Base-by-base conservation (phyloP, 441 rosid genomes). In the Bocquillonia castaneifolia region DNA sequence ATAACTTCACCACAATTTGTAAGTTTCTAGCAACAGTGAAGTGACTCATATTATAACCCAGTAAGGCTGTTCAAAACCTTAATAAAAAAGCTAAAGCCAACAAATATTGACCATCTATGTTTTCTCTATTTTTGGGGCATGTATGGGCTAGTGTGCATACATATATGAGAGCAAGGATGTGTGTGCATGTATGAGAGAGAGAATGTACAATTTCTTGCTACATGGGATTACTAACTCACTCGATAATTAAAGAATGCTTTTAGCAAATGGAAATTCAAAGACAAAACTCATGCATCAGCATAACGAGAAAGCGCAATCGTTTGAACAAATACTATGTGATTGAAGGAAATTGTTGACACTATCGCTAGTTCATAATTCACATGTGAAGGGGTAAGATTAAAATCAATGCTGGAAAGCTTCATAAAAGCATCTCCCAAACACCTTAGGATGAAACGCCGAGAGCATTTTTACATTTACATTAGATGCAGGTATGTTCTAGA, bases 381-480 rank as follows among this genome's bases (percentile, higher is more conserved):
- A 37, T 17, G 36, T 26, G 8, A 47, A 57, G 44, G 4, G n/a
- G n/a, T 15, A 17, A 25, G 7, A 44, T 23, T 23, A 67, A 67
- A n/a, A 28, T 20, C 31, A 20, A 10, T 44, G 22, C 17, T 8
- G 5, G 44, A 54, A 31, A 34, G 34, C 1, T 10, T 40, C 4
- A 3, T 7, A 40, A 13, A 48, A 9, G 42, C 28, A 48, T 12
- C 31, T 13, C 18, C 15, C 39, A 25, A 57, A 29, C 7, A 15
- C 34, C 22, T 44, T 51, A 31, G 55, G 57, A 32, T 63, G 28
- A 39, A 28, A 42, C 8, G 36, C 31, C 45, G 14, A 28, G 45
- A 70, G 54, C 66, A 22, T n/a, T n/a, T n/a, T n/a, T n/a, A n/a
- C 28, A 29, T 1, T 15, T 23, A 47, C 66, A 70, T 54, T 29